Percentiles rank a stretch among this genome's conserved stretches.
These are phyloP conservation scores for Septoria petroselini DNA, from an alignment of 2,329 filamentous ascomycete genomes.

Conservation along the genomic window DNA sequence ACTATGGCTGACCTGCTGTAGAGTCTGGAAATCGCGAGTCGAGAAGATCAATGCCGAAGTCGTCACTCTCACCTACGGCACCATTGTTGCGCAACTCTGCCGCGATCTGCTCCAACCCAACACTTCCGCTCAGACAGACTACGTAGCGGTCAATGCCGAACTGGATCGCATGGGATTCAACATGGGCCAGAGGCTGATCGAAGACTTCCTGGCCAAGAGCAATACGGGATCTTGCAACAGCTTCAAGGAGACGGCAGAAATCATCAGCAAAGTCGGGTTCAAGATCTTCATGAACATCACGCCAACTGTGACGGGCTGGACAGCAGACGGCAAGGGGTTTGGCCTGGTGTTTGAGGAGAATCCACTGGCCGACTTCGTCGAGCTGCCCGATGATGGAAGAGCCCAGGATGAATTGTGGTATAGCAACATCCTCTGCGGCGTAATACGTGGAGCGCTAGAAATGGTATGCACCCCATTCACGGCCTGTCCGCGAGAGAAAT, in stretches of 20 bases:
- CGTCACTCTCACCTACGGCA: constrained; percentile 95
- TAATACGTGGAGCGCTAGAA: constrained; percentile 84
- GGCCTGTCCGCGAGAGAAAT: not conserved
- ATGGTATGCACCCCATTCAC: constrained; percentile 63
- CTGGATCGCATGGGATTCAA: constrained; percentile 99
- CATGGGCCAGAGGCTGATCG: constrained; percentile 90
- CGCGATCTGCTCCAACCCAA: constrained; percentile 66
- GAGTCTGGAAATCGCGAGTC: constrained; percentile 91
- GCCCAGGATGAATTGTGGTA: constrained; percentile 98
- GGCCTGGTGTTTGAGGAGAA: constrained; percentile 96
- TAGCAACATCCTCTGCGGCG: constrained; percentile 93
- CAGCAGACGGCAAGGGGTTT: constrained; percentile 92
- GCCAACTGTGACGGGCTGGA: constrained; percentile 91
- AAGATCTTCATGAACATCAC: constrained; percentile 99
- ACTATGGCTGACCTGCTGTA: constrained; percentile 48
- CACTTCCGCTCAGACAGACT: constrained; percentile 67
- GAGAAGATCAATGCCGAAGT: constrained; percentile 98
- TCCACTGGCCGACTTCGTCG: constrained; percentile 93
- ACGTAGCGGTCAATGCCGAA: constrained; percentile 93
- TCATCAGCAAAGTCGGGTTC: constrained; percentile 97
- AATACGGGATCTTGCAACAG: constrained; percentile 85
- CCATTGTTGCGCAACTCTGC: constrained; percentile 92
- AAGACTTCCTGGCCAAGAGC: constrained; percentile 95
- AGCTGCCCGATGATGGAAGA: constrained; percentile 90
- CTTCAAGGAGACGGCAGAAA: constrained; percentile 93